A percentile compares a stretch with the other conserved stretches of the same genome.
These are phyloP conservation scores for Clitopilus passeckerianus DNA, from an alignment of 768 basidiomycete genomes.

Conservation along the genomic window DNA sequence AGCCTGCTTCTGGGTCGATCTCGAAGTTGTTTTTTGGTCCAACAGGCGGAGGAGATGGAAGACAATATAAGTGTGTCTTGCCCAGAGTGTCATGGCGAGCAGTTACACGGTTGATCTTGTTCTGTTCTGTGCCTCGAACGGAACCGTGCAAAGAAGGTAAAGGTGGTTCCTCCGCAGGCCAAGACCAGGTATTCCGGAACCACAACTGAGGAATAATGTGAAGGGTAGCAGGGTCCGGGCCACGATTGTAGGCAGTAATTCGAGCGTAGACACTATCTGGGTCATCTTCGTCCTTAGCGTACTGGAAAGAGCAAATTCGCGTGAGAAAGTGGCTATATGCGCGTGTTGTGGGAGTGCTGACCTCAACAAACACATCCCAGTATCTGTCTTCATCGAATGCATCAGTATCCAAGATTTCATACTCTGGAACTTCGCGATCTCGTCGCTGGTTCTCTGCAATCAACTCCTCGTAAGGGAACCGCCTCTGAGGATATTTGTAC, in stretches of 20 bases:
- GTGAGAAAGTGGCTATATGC: background rate
- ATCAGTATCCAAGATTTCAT: constrained; percentile 90
- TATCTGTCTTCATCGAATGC: constrained; percentile 90
- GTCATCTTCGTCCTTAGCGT: constrained; percentile 94
- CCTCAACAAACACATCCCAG: constrained; percentile 99
- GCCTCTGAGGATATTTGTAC: constrained; percentile 96
- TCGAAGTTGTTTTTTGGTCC: constrained; percentile 61
- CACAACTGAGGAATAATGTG: constrained; percentile 95
- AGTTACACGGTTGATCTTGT: constrained; percentile 55
- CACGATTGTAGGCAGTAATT: constrained; percentile 95
- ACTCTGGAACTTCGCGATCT: constrained; percentile 83
- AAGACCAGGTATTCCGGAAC: constrained; percentile 99
- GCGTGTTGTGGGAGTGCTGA: constrained; percentile 25
- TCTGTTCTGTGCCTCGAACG: constrained; percentile 32
- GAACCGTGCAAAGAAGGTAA: constrained; percentile 60
- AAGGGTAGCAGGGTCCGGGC: constrained; percentile 89
- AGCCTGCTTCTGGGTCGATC: constrained; percentile 59
- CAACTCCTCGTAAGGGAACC: constrained; percentile 92
- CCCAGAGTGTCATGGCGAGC: constrained; percentile 73
- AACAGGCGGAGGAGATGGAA: constrained; percentile 90
- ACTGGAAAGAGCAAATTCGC: constrained; percentile 40
- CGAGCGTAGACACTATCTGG: constrained; percentile 87
- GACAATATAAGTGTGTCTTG: constrained; percentile 79
- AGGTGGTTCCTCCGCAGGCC: constrained; percentile 65
- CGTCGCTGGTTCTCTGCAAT: constrained; percentile 81